Evolutionary conservation across 768 basidiomycete genomes (phyloP), one percentile per base, ranked within the genome.

Genomic region (Leccinellum rugosiceps): DNA sequence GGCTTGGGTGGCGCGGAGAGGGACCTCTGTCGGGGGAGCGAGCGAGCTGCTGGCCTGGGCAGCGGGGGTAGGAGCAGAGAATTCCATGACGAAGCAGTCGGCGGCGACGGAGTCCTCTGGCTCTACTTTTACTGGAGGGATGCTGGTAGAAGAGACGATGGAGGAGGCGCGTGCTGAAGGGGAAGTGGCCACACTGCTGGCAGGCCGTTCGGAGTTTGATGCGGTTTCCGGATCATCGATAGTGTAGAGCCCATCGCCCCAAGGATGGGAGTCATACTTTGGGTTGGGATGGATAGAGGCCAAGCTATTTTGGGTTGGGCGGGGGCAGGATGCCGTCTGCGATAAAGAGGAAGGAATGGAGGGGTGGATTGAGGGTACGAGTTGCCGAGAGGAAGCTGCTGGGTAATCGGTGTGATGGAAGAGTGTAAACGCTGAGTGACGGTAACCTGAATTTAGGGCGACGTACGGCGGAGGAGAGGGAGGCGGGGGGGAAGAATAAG

Each of bases 1-100:
- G 1, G 88, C 89, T 64, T 89, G 85, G 0, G 87, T 90, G 8
- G 88, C 89, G 47, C 89, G 86, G 14, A 89, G 78, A 8, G 89
- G 88, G 1, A 89, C 88, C 65, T 84, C 83, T 32, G 81, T 83
- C 2, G 83, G 84, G 1, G 83, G 82, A 1, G 80, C 81, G 51
- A 80, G 73, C 0, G 76, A 70, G 58, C 63, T 63, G 28, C 72
- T 74, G 0, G 71, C 61, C 74, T 80, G 61, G 55, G 73, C 58
- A 68, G 63, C 59, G 63, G 63, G 61, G 23, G 68, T 60, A 14
- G 65, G 32, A 10, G 69, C 55, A 7, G 73, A 72, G 52, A 72
- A 72, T 45, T 72, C 71, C 73, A 72, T 72, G 57, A 72, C 72
- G 30, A 72, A 72, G 57, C 71, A 72, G 17, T 72, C 71, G 8